Conservation (phyloP, 768 basidiomycete species). For the Cantharellus cinnabarinus region DNA sequence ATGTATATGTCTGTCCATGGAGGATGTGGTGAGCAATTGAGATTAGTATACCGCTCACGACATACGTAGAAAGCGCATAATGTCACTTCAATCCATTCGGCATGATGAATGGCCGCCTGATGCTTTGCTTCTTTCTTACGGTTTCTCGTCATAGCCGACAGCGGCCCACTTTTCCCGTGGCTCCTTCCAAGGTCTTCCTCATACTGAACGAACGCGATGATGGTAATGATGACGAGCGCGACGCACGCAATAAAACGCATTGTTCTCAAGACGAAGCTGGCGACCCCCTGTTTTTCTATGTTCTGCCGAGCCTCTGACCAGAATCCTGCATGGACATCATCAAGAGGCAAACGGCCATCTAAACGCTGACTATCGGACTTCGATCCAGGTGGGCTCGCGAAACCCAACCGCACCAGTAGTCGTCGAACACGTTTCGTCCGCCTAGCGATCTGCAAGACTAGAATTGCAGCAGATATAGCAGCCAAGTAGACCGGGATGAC, state of each 20-base stretch:
- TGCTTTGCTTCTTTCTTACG: constrained; percentile 10
- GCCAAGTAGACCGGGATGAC: background rate
- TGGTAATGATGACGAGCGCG: constrained; percentile 29
- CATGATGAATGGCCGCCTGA: constrained; percentile 6
- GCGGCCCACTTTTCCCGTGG: background rate
- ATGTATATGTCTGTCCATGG: constrained; percentile 22
- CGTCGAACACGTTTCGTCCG: background rate
- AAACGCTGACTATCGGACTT: background rate
- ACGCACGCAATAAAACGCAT: constrained; percentile 26
- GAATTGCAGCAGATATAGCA: background rate
- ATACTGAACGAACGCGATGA: constrained; percentile 22
- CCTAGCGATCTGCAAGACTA: background rate
- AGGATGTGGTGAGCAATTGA: background rate
- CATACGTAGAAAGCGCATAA: constrained; percentile 18
- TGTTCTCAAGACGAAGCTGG: constrained; percentile 26
- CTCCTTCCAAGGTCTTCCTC: constrained; percentile 14
- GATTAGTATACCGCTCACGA: constrained; percentile 5
- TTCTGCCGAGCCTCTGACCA: constrained; percentile 5
- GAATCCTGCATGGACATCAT: background rate
- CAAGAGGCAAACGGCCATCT: background rate
- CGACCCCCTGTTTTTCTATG: constrained; percentile 21
- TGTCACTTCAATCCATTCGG: constrained; percentile 16
- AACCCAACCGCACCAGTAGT: background rate
- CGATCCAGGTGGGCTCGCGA: background rate
- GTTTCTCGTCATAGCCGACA: constrained; percentile 5